Percentiles rank a stretch among this genome's conserved stretches.
Conservation (phyloP, 352 stramenopile species). For the Phytophthora palmivora region DNA sequence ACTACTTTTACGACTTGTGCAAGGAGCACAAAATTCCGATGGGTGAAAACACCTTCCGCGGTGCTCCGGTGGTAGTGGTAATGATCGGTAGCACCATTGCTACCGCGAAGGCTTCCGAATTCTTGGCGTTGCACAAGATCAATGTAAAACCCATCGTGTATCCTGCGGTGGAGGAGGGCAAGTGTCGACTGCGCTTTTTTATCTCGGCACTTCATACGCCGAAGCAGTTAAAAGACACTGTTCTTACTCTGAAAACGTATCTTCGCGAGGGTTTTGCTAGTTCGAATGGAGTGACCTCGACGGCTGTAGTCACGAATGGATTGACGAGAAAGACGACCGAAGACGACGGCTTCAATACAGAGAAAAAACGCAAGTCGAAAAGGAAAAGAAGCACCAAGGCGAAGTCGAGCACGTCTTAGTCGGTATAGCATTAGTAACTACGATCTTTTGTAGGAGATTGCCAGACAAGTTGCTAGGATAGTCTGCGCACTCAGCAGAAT, state of each 20-base stretch:
- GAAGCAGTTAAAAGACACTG: slow-evolving; percentile 69
- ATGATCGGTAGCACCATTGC: slow-evolving; percentile 83
- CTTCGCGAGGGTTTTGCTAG: slow-evolving; percentile 26
- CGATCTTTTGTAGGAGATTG: too few species aligned
- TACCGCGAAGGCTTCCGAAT: slow-evolving; percentile 77
- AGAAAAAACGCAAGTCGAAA: slow-evolving; percentile 37
- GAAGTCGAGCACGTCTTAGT: slow-evolving; percentile 5
- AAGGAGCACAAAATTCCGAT: slow-evolving; percentile 70
- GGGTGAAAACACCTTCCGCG: slow-evolving; percentile 62
- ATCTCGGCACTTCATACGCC: slow-evolving; percentile 81
- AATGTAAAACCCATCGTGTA: slow-evolving; percentile 92
- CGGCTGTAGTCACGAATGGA: slow-evolving; percentile 9
- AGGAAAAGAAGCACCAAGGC: slow-evolving; percentile 35
- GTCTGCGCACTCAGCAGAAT: too few species aligned
- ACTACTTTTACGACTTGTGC: slow-evolving; percentile 83
- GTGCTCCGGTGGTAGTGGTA: slow-evolving; percentile 82
- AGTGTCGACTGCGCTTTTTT: slow-evolving; percentile 89
- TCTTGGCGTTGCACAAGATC: slow-evolving; percentile 56
- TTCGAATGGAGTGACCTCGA: background rate
- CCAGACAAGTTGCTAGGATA: too few species aligned
- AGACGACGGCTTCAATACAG: slow-evolving; percentile 27
- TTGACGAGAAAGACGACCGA: slow-evolving; percentile 4
- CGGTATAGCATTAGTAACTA: too few species aligned
- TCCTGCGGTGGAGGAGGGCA: slow-evolving; percentile 84
- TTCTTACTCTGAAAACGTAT: slow-evolving; percentile 50